Evolutionary conservation across 148 eudicot genomes (phyloP), one percentile per base, ranked within the genome.

Genomic region (Simmondsia chinensis): DNA sequence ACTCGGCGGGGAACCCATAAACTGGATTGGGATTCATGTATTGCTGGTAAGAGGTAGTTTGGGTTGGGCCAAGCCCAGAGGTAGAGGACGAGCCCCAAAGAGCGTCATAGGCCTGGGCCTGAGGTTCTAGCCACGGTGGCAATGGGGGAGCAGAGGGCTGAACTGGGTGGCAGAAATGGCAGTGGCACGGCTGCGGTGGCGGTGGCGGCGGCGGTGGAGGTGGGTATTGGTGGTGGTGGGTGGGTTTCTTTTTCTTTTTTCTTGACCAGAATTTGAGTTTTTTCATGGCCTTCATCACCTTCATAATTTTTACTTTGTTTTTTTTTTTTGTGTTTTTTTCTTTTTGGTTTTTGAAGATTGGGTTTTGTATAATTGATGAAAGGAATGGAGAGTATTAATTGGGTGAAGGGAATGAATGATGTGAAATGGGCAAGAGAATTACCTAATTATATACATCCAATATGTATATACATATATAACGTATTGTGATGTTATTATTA

Each of bases 261-360:
- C 50, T 73, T 27, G 79, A 60, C 79, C 79, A 73, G 63, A 73
- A 56, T 53, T 73, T 73, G 52, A 73, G 74, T 49, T 60, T 73
- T 55, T 64, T 73, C 36, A 73, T 46, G 54, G 67, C 69, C 56
- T 68, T 64, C 10, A 38, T 33, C 27, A 68, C 24, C 33, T 73
- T 73, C 79, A 73, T 73, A 17, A 47, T 3, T 0, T 13, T 16
- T 9, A 4, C 26, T 13, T 9, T 14, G 35, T 9, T 6, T 54
- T 29, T n/a, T n/a, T n/a, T n/a, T n/a, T n/a, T n/a, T n/a, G n/a
- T n/a, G n/a, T n/a, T n/a, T n/a, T n/a, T n/a, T 25, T 5, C 42
- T 18, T 30, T 40, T 28, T 23, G 28, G 20, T 27, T 39, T 18
- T 7, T 39, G 20, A 19, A 38, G 24, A 26, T 7, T 14, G 46